Evolutionary conservation across 768 basidiomycete genomes (phyloP).

Genomic region (Termitomyces sp.): DNA sequence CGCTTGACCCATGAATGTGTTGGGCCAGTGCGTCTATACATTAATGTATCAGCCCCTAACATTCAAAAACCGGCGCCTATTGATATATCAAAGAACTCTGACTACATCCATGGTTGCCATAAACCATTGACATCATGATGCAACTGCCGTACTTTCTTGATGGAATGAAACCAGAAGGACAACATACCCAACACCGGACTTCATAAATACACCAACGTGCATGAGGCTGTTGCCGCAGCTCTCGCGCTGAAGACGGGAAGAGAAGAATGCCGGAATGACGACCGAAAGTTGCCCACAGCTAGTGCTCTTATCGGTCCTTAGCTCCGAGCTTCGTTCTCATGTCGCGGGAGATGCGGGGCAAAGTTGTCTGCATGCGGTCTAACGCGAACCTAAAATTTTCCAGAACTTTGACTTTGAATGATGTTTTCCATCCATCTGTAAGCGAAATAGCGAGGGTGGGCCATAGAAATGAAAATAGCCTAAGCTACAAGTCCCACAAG

Average conservation of each 20-base stretch:
- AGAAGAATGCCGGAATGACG: not conserved
- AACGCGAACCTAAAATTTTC: not conserved
- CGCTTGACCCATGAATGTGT: not conserved
- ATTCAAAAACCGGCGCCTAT: not conserved
- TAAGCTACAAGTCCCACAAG: not conserved
- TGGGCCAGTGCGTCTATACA: not conserved
- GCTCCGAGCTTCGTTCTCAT: not conserved
- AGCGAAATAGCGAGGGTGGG: not conserved
- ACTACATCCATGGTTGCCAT: not conserved
- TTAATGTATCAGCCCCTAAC: slow-evolving; percentile 6
- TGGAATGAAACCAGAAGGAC: not conserved
- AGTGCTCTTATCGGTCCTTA: not conserved
- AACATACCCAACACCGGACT: not conserved
- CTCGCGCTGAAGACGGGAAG: slow-evolving; percentile 3
- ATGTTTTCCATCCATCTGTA: not conserved
- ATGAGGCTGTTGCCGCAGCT: not conserved
- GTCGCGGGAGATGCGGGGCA: not conserved
- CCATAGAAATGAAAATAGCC: not conserved
- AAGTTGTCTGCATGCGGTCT: not conserved
- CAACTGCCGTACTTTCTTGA: not conserved
- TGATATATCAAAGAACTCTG: slow-evolving; percentile 1
- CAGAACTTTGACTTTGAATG: no score
- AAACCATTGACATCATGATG: not conserved
- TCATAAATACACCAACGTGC: not conserved
- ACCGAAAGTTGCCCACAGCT: not conserved